Percentiles rank a stretch among this genome's conserved stretches.
Conservation (phyloP, 495 filamentous ascomycete genomes). For the Penicillium angulare region DNA sequence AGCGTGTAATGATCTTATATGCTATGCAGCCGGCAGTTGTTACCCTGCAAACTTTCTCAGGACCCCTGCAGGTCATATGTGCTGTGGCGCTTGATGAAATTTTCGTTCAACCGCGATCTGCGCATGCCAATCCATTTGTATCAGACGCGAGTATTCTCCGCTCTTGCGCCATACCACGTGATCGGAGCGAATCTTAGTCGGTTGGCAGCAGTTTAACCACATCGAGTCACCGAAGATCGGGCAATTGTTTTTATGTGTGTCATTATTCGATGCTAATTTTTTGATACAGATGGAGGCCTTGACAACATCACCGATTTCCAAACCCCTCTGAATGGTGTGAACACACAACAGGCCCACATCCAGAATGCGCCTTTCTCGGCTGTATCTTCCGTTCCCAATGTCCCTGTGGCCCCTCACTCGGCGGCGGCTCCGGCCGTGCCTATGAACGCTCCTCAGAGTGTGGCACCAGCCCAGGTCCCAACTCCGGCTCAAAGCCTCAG, state of each 20-base stretch:
- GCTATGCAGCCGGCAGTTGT: background rate
- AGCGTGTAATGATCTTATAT: slow-evolving; percentile 3
- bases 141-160: slow-evolving; percentile 24
- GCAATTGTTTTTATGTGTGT: background rate
- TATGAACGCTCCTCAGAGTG: slow-evolving; percentile 16
- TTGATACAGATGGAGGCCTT: slow-evolving; percentile 31
- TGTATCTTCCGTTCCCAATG: slow-evolving; percentile 12
- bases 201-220: background rate
- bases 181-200: slow-evolving; percentile 6
- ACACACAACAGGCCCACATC: slow-evolving; percentile 23
- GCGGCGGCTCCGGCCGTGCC: slow-evolving; percentile 26
- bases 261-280: slow-evolving; percentile 15
- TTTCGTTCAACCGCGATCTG: slow-evolving; percentile 7
- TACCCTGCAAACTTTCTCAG: background rate
- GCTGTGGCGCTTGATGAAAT: slow-evolving; percentile 15
- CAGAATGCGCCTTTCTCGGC: slow-evolving; percentile 29
- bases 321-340: slow-evolving; percentile 27
- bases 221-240: slow-evolving; percentile 8
- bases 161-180: slow-evolving; percentile 48
- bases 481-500: slow-evolving; percentile 14
- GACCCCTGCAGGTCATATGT: slow-evolving; percentile 19
- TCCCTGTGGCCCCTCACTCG: slow-evolving; percentile 15
- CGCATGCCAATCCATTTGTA: slow-evolving; percentile 14
- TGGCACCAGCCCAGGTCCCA: slow-evolving; percentile 18
- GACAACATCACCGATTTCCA: slow-evolving; percentile 38